Evolutionary conservation across 176 grass and related monocot species (phyloP).

Genomic region (Alloteropsis semialata): DNA sequence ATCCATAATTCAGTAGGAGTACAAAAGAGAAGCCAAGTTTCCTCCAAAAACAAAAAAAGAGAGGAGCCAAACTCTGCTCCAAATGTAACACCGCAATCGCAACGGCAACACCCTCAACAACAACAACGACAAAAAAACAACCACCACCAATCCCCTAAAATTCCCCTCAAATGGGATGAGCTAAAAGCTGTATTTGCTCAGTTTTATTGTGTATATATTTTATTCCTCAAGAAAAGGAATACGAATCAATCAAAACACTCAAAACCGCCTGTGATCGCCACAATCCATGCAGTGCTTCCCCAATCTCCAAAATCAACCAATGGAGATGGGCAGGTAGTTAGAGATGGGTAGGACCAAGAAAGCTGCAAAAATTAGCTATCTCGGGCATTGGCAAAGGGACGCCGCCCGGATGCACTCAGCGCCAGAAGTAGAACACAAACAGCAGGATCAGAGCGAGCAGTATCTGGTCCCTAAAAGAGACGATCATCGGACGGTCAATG

Average conservation of each 20-base stretch:
- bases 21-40: no score
- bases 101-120: background rate
- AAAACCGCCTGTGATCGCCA: background rate
- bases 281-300: constrained; percentile 10
- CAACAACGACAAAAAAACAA: background rate
- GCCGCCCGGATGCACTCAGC: background rate
- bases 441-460: constrained; percentile 48
- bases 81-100: background rate
- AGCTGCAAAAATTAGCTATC: constrained; percentile 31
- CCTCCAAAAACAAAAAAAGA: no score
- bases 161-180: background rate
- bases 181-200: background rate
- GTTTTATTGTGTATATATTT: background rate
- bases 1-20: no score
- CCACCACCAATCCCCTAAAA: constrained; percentile 4
- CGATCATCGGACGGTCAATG: constrained; percentile 34
- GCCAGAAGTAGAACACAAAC: constrained; percentile 49
- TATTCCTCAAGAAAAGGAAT: background rate
- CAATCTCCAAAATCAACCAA: background rate
- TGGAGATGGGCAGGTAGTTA: background rate
- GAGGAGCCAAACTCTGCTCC: background rate
- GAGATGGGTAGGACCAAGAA: constrained; percentile 27
- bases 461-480: constrained; percentile 72
- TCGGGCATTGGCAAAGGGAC: background rate
- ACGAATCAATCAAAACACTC: background rate